Evolutionary conservation across 331 rosid genomes (phyloP), one percentile per base, ranked within the genome.

Genomic region (Arachis monticola): DNA sequence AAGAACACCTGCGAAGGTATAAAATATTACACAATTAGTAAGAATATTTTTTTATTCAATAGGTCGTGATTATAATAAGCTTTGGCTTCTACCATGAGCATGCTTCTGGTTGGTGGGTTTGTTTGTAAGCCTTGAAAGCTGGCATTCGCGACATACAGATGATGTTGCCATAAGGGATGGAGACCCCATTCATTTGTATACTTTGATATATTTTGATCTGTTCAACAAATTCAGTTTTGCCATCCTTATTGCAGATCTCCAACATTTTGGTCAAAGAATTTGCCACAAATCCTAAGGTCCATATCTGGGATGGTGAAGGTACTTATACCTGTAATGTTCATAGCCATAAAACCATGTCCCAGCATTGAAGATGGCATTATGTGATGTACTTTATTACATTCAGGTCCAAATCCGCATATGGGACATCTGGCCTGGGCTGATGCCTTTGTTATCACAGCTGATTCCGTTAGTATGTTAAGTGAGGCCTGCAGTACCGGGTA

Each of bases 401-500:
- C 77, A 93, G 97, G 93, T 77, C 77, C 74, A 51, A 93, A 93
- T 83, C 98, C 98, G 38, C 98, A 93, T 72, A 61, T 85, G 83
- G 97, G 93, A 76, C 92, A 91, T 87, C 80, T 93, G 57, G 96
- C 96, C 53, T 89, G 91, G 87, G 93, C 95, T 50, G 91, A 89
- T 83, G 97, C 97, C 69, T 91, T 93, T 80, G 90, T 91, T 75
- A 86, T 93, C 77, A 93, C 95, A 8, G 96, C 96, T 71, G 97
- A 93, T 85, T 91, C 97, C 52, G 97, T 91, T 64, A 93, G 97
- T 80, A 91, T 91, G 99, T 78, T 95, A 87, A 92, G 97, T 80
- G 97, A 92, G 88, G 97, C 96, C 77, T 88, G 99, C 81, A 88
- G 91, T 75, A 95, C 92, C 3, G 92, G 99, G 97, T 95, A 90